Conservation (phyloP, 768 basidiomycete species). For the Tricholoma saponaceum region DNA sequence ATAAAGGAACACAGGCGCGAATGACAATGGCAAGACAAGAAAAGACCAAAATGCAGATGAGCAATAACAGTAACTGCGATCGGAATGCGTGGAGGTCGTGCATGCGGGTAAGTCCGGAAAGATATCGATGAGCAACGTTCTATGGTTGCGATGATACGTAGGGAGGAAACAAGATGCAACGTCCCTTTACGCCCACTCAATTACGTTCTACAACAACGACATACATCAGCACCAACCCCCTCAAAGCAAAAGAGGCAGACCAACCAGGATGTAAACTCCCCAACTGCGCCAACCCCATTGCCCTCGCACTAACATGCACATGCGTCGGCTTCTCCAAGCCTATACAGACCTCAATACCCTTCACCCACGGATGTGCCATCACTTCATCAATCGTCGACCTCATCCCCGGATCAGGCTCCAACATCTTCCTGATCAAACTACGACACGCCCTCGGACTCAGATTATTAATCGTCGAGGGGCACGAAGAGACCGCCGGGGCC, state of each 20-base stretch:
- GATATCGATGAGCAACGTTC: background rate
- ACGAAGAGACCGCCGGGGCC: conserved; percentile 40
- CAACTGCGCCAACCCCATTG: conserved; percentile 50
- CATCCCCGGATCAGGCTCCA: conserved; percentile 87
- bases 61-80: background rate
- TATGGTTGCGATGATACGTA: background rate
- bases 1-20: background rate
- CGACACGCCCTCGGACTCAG: conserved; percentile 84
- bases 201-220: background rate
- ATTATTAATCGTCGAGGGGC: conserved; percentile 78
- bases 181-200: background rate
- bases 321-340: conserved; percentile 59
- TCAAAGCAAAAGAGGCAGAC: background rate
- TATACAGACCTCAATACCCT: conserved; percentile 80
- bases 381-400: conserved; percentile 79
- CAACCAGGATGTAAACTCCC: conserved; percentile 6
- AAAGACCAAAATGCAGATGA: background rate
- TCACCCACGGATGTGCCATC: conserved; percentile 74
- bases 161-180: background rate
- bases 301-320: conserved; percentile 65
- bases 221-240: background rate
- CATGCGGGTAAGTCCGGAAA: background rate
- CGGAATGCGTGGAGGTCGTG: background rate
- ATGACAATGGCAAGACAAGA: background rate
- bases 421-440: conserved; percentile 83